Evolutionary conservation across 306 rosid genomes (phyloP).

Genomic region (Prinsepia uniflora): DNA sequence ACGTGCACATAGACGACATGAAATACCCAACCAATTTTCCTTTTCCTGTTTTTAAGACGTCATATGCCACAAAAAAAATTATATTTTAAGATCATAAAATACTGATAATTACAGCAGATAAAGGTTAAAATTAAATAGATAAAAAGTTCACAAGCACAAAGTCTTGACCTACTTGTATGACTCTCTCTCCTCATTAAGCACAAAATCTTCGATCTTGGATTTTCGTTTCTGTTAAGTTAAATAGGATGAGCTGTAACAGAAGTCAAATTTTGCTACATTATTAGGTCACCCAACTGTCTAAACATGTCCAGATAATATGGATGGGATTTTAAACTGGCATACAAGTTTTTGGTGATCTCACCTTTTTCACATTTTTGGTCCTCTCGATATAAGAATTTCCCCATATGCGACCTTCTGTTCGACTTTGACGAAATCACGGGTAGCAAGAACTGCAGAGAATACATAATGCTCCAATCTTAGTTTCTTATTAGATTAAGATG

Average conservation of each 20-base stretch:
- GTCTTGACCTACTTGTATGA: too few relatives aligned
- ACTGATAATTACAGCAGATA: too few relatives aligned
- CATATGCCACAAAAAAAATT: too few relatives aligned
- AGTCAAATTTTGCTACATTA: not conserved
- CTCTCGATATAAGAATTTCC: conserved; percentile 65
- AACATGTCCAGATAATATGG: not conserved
- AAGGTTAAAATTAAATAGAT: too few relatives aligned
- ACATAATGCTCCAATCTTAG: not conserved
- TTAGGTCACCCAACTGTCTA: not conserved
- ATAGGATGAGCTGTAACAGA: not conserved
- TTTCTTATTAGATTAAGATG: not conserved
- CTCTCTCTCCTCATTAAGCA: not conserved
- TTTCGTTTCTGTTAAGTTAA: not conserved
- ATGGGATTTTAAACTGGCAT: not conserved
- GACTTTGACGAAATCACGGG: conserved; percentile 50
- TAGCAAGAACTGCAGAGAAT: conserved; percentile 51
- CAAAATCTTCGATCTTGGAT: not conserved
- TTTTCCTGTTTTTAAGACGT: too few relatives aligned
- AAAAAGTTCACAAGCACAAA: too few relatives aligned
- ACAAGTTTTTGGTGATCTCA: conserved; percentile 5
- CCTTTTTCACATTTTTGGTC: conserved; percentile 59
- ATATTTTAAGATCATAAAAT: too few relatives aligned
- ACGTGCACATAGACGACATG: too few relatives aligned
- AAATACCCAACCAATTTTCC: too few relatives aligned
- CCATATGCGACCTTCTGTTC: conserved; percentile 51